Percentiles rank a stretch among this genome's conserved stretches.
Evolutionary conservation across 2,329 filamentous ascomycete species (phyloP).

Genomic region (Cladobotryum mycophilum): DNA sequence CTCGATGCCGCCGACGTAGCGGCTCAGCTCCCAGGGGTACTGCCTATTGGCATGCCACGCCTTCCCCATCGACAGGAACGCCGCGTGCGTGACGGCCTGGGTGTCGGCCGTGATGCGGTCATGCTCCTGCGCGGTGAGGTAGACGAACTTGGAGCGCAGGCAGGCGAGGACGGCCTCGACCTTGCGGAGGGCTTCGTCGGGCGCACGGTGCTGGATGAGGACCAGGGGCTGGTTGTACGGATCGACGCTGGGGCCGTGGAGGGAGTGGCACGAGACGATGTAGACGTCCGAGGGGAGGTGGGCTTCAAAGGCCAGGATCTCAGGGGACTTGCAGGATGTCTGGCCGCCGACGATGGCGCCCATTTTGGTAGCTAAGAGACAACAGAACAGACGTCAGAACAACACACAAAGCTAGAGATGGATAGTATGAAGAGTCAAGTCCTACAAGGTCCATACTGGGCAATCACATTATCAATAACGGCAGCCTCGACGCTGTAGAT

Average conservation of each 20-base stretch:
- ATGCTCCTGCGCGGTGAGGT: slow-evolving; percentile 80
- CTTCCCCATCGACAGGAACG: slow-evolving; percentile 95
- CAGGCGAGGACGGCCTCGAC: slow-evolving; percentile 78
- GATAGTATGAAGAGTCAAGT: slow-evolving; percentile 7
- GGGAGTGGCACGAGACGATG: slow-evolving; percentile 92
- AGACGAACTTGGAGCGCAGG: slow-evolving; percentile 78
- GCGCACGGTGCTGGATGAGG: slow-evolving; percentile 86
- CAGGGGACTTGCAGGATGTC: slow-evolving; percentile 95
- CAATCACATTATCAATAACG: slow-evolving; percentile 80
- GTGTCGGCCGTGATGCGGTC: slow-evolving; percentile 98
- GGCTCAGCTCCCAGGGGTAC: slow-evolving; percentile 94
- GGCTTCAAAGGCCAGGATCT: slow-evolving; percentile 87
- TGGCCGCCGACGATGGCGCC: slow-evolving; percentile 95
- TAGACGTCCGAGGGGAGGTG: slow-evolving; percentile 83
- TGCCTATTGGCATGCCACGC: slow-evolving; percentile 94
- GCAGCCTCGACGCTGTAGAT: slow-evolving; percentile 98
- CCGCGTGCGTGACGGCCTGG: slow-evolving; percentile 94
- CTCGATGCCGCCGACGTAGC: slow-evolving; percentile 94
- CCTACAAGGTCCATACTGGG: slow-evolving; percentile 84
- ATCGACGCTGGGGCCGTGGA: slow-evolving; percentile 89
- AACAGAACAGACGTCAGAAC: slow-evolving; percentile 8
- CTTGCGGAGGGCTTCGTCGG: slow-evolving; percentile 66
- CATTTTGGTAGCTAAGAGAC: slow-evolving; percentile 72
- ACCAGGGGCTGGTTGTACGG: slow-evolving; percentile 85
- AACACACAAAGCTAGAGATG: not conserved